Evolutionary conservation across 306 rosid species (phyloP).

Genomic region (Hylodesmum podocarpum): DNA sequence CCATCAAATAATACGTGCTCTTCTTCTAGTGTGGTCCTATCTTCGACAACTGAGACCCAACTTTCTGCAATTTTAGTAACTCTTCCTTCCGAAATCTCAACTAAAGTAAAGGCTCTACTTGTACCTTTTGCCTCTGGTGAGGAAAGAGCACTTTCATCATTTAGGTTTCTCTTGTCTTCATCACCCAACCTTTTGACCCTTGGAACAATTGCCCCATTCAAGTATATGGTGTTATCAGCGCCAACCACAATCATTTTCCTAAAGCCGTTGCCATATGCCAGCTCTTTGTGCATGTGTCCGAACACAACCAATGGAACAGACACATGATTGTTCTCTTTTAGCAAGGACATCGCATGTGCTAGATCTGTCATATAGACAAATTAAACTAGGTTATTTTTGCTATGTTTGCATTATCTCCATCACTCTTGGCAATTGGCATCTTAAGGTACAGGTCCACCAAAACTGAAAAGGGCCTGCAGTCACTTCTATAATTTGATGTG

Average conservation of each 20-base stretch:
- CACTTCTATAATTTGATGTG: not conserved
- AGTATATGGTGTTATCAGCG: conserved; percentile 57
- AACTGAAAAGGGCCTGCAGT: conserved; percentile 19
- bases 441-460: conserved; percentile 20
- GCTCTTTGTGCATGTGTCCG: conserved; percentile 89
- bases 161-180: conserved; percentile 36
- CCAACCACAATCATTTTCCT: conserved; percentile 79
- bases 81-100: conserved; percentile 57
- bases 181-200: conserved; percentile 51
- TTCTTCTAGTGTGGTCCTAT: conserved; percentile 53
- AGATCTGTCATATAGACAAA: conserved; percentile 49
- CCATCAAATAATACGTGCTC: conserved; percentile 52
- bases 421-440: conserved; percentile 4
- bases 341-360: conserved; percentile 56
- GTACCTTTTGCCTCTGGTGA: conserved; percentile 48
- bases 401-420: conserved; percentile 18
- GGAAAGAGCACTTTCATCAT: conserved; percentile 24
- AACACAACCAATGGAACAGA: conserved; percentile 69
- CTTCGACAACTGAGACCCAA: conserved; percentile 78
- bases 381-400: conserved; percentile 19
- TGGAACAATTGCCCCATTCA: conserved; percentile 90
- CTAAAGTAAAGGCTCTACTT: conserved; percentile 66
- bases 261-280: conserved; percentile 63
- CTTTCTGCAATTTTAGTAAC: conserved; percentile 64
- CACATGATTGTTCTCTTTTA: conserved; percentile 52